Evolutionary conservation across 139 green algal species (phyloP), one percentile per base, ranked within the genome.

Genomic region (Haematococcus lacustris): DNA sequence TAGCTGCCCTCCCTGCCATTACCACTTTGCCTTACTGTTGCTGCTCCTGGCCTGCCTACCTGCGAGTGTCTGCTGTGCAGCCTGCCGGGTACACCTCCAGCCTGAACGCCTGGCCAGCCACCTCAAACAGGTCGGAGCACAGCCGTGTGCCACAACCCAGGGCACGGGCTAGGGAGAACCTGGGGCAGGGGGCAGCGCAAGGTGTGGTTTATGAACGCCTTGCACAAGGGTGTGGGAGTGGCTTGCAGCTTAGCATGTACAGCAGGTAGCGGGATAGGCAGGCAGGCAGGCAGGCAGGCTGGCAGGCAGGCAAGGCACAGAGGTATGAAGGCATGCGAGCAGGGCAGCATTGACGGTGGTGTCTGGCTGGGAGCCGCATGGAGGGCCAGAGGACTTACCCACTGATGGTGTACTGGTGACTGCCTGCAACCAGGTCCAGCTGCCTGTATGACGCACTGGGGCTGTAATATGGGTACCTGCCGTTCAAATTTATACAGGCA

Each of bases 71-170:
- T 3, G 50, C 50, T 32, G 76, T 77, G 59, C 74, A 72, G 30
- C 82, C 82, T 4, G 71, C 68, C 1, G 82, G 82, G 73, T 83
- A 88, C 23, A 88, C 76, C 68, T 88, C 82, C 38, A 88, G 59
- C 32, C 79, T 34, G 70, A 88, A 88, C 2, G 78, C 60, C 74
- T 85, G 79, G 0, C 79, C 76, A 1, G 73, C 80, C 25, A 82
- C 82, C 68, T 82, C 76, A 74, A 88, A 88, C 30, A 76, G 57
- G 68, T 88, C 82, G 7, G 73, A 82, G 76, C 79, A 83, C 57
- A 88, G 69, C 4, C 79, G 73, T 1, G 76, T 80, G 57, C 82
- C 82, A 5, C 68, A 71, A 4, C 82, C 82, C 68, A 85, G 78
- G 41, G 69, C 66, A 23, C 74, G 73, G 3, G 82, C 79, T n/a